Evolutionary conservation across 2,329 filamentous ascomycete genomes (phyloP).

Genomic region (Corynespora cassiicola): DNA sequence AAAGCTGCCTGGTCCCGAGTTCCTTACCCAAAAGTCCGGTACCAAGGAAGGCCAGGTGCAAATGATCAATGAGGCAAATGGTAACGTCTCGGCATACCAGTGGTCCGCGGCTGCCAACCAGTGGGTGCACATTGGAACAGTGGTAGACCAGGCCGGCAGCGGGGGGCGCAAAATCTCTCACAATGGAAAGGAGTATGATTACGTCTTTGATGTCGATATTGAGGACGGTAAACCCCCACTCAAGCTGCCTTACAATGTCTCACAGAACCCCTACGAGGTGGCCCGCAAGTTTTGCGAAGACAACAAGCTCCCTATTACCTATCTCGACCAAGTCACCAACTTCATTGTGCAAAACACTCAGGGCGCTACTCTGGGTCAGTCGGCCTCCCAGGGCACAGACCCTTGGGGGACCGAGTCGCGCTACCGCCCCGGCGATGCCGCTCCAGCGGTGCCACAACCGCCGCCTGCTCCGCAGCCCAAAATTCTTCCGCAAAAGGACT

Average conservation of each 20-base stretch:
- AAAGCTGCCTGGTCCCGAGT: slow-evolving; percentile 86
- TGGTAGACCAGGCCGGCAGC: slow-evolving; percentile 87
- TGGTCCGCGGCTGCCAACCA: slow-evolving; percentile 74
- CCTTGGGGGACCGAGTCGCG: slow-evolving; percentile 79
- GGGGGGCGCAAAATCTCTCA: slow-evolving; percentile 70
- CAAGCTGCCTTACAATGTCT: slow-evolving; percentile 92
- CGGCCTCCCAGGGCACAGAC: slow-evolving; percentile 63
- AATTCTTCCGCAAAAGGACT: slow-evolving; percentile 78
- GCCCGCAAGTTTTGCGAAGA: slow-evolving; percentile 89
- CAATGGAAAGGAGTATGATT: slow-evolving; percentile 89
- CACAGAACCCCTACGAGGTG: slow-evolving; percentile 89
- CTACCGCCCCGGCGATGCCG: slow-evolving; percentile 75
- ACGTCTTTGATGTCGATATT: slow-evolving; percentile 95
- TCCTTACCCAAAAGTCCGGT: slow-evolving; percentile 79
- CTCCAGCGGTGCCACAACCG: slow-evolving; percentile 43
- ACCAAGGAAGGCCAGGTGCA: slow-evolving; percentile 97
- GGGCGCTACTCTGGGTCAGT: slow-evolving; percentile 79
- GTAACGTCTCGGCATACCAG: slow-evolving; percentile 82
- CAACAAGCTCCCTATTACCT: slow-evolving; percentile 85
- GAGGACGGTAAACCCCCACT: slow-evolving; percentile 91
- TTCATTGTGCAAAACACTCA: slow-evolving; percentile 92
- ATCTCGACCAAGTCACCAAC: slow-evolving; percentile 89
- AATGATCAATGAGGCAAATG: slow-evolving; percentile 84
- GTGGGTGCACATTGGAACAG: slow-evolving; percentile 91
- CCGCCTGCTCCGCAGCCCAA: slow-evolving; percentile 56